A percentile compares a stretch with the other conserved stretches of the same genome.
Conservation (phyloP, 352 stramenopile genomes). For the Globisporangium irregulare region DNA sequence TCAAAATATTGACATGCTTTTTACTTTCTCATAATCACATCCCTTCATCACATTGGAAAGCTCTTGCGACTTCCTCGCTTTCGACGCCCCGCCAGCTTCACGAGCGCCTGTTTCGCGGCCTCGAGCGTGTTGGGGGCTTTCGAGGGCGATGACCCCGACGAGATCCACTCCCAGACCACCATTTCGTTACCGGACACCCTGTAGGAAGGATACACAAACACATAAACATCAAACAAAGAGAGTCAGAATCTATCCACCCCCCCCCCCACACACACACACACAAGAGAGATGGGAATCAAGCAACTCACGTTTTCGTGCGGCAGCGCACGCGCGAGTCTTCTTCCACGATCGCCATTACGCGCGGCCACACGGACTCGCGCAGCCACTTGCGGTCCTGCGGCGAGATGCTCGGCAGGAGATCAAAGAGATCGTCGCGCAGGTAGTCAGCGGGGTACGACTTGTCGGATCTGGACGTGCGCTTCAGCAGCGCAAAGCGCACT, state of each 20-base stretch:
- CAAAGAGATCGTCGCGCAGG: conserved; percentile 62
- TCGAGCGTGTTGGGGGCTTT: conserved; percentile 18
- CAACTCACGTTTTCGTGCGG: conserved; percentile 40
- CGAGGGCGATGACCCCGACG: conserved; percentile 31
- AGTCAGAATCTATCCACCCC: conserved; percentile 7
- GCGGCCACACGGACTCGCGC: conserved; percentile 52
- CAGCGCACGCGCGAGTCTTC: conserved; percentile 55
- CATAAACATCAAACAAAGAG: background rate
- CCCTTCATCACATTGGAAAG: conserved; percentile 16
- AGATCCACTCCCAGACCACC: conserved; percentile 63
- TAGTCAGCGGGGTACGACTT: conserved; percentile 53
- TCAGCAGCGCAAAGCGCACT: conserved; percentile 58
- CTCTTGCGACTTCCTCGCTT: conserved; percentile 19
- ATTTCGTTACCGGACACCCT: conserved; percentile 41
- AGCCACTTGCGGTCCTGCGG: conserved; percentile 50
- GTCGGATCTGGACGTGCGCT: conserved; percentile 33
- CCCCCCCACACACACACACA: background rate
- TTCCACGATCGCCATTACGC: conserved; percentile 43
- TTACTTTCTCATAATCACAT: background rate
- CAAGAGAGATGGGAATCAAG: background rate
- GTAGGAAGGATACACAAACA: conserved; percentile 12
- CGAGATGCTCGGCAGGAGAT: conserved; percentile 28
- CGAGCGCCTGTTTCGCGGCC: conserved; percentile 11
- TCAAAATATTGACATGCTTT: background rate
- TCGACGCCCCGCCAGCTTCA: conserved; percentile 10